phyloP scores from a whole-genome alignment of 2,329 filamentous ascomycete species.

The Penicillium sp. region DNA sequence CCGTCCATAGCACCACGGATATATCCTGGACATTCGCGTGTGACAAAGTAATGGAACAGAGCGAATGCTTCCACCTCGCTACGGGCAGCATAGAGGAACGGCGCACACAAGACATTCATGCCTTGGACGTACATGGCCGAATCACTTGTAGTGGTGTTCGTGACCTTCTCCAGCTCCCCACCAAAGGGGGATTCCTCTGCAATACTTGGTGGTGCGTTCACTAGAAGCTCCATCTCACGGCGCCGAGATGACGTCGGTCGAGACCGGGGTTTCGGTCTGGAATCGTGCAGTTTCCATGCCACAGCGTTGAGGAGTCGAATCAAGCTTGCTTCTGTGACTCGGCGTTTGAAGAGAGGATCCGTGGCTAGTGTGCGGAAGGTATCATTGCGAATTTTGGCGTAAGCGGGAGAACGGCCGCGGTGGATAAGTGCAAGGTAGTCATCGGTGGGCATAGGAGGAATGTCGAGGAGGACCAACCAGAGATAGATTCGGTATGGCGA shows the following conservation, averaged over 20 bases:
- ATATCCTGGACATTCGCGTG: conserved; percentile 85
- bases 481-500: conserved; percentile 92
- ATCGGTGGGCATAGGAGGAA: conserved; percentile 79
- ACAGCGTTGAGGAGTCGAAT: conserved; percentile 93
- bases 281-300: conserved; percentile 89
- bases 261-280: conserved; percentile 52
- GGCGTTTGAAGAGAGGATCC: conserved; percentile 92
- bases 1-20: conserved; percentile 96
- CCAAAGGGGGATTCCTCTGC: conserved; percentile 53
- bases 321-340: conserved; percentile 91
- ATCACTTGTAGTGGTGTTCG: conserved; percentile 52
- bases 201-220: conserved; percentile 41
- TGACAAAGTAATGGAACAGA: conserved; percentile 84
- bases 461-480: conserved; percentile 91
- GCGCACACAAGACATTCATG: conserved; percentile 97
- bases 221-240: conserved; percentile 48
- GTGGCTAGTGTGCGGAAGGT: conserved; percentile 96
- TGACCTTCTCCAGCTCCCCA: conserved; percentile 16
- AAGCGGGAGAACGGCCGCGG: conserved; percentile 88
- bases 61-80: conserved; percentile 95
- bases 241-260: conserved; percentile 46
- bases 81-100: conserved; percentile 89
- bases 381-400: conserved; percentile 97
- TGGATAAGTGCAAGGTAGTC: conserved; percentile 87
- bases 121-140: conserved; percentile 93